Evolutionary conservation across 2,329 filamentous ascomycete genomes (phyloP).

Genomic region (Cordyceps militaris): DNA sequence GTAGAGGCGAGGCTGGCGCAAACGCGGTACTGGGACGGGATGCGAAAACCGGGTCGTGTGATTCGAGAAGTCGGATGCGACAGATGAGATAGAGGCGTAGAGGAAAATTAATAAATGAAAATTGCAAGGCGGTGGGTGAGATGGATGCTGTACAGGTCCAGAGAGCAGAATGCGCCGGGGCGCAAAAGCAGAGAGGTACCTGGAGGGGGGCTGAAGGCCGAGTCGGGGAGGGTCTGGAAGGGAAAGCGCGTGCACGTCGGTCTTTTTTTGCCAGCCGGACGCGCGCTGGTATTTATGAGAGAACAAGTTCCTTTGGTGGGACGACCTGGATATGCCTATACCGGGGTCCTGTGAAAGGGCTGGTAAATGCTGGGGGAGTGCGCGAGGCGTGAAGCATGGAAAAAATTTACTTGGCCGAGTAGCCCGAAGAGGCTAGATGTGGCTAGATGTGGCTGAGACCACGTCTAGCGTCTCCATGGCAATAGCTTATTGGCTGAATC

Average conservation of each 20-base stretch:
- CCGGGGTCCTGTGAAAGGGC: constrained; percentile 27
- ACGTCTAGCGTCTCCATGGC: background rate
- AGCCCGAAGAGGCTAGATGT: constrained; percentile 9
- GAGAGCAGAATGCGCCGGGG: constrained; percentile 7
- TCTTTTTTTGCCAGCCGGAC: constrained; percentile 36
- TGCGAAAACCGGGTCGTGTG: constrained; percentile 4
- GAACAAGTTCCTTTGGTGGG: constrained; percentile 29
- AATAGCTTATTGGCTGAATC: background rate
- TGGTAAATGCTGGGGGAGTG: constrained; percentile 15
- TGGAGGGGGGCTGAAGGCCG: constrained; percentile 9
- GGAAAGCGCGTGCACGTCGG: constrained; percentile 42
- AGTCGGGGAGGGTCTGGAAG: constrained; percentile 30
- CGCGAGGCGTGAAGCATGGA: constrained; percentile 1
- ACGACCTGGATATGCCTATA: constrained; percentile 31
- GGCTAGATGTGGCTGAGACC: background rate
- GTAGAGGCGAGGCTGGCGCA: background rate
- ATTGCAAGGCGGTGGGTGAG: background rate
- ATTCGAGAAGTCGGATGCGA: background rate
- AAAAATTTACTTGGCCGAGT: constrained; percentile 31
- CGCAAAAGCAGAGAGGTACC: constrained; percentile 5
- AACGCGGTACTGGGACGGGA: background rate
- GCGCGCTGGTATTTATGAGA: constrained; percentile 41
- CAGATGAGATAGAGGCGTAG: constrained; percentile 12
- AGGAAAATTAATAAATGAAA: background rate
- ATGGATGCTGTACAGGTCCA: background rate